Base-by-base conservation (phyloP, 257 asterid species). In the Perilla frutescens region DNA sequence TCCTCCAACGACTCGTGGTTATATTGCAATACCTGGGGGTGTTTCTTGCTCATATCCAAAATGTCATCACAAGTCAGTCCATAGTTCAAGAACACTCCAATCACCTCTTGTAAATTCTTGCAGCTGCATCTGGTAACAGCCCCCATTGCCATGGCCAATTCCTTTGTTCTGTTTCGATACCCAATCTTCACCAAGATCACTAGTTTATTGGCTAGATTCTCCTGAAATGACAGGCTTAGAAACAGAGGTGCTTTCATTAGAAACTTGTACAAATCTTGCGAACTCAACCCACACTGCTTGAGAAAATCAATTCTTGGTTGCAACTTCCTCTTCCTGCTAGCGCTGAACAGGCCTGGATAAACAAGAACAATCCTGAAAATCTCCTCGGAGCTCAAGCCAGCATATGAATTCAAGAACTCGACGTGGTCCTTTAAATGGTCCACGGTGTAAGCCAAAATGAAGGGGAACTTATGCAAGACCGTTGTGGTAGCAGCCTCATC, bases 61-160 rank as follows among this genome's bases (percentile, higher is more conserved):
- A 93, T 86, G 50, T 90, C 91, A 74, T 87, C 90, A 51, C 91
- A 82, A 49, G 83, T 84, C 84, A 93, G 77, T 5, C 98, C 97
- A 6, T 90, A 89, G 56, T 81, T 81, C 83, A 93, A 75, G 77
- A 81, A 90, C 26, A 89, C 86, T 2, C 95, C 89, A 59, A 90
- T 66, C 58, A 81, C 89, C 77, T 85, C 88, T 74, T 93, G 98
- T 70, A 93, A 26, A 82, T 93, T 93, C 88, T 85, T 93, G 74
- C 91, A 81, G 87, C 98, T 90, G 77, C 96, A 89, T 81, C 97
- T 82, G 0, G 98, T 90, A 6, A 90, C 96, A 64, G 98, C 96
- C 45, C 98, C 97, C 93, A 90, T 84, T 14, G 98, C 98, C 83
- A 83, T 26, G 7, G 98, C 97, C 68, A 91, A 72, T 64, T 87